Base-by-base conservation (phyloP, 805 yeast species). In the Allodekkera sacchari region DNA sequence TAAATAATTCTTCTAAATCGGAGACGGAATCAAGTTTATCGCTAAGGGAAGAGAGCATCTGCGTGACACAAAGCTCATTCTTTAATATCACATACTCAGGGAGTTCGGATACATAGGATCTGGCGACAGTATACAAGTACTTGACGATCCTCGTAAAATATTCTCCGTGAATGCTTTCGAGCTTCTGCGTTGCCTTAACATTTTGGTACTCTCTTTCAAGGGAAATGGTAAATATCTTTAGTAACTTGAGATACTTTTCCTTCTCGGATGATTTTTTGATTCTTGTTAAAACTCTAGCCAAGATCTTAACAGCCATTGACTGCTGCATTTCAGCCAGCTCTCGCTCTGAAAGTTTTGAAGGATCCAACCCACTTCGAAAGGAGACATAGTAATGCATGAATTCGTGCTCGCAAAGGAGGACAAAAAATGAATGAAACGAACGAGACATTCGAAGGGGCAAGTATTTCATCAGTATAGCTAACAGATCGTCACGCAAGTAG, bases 71-170 rank as follows among this genome's bases (percentile, higher is more conserved):
- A 7, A 50, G 32, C 28, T 48, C 50, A 13, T 35, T 39, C 14
- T 37, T 30, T 25, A 50, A 28, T 15, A 36, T 27, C 3, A 40
- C 31, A 22, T 26, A 33, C 6, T 47, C 51, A 4, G 56, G 43
- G 16, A 34, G 28, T 7, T 37, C 34, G 6, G 28, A 27, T 24
- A 51, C 28, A 3, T 30, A 22, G 4, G 40, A 32, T 5, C 31
- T 22, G 2, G 48, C 45, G 15, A 53, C 50, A 1, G 52, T 43
- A 27, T 42, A 48, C 9, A 55, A 12, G 28, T 53, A 55, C 11
- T 47, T 25, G 2, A 50, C 25, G 4, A 47, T 19, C n/a, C 44
- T 42, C 16, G 31, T 35, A 2, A 48, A 32, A 28, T 38, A 50
- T 1, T 41, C 41, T 18, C 26, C 37, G 13, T 43, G 43, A 3